phyloP scores from a whole-genome alignment of 2,329 filamentous ascomycete genomes.

The Xylariaceae sp. region DNA sequence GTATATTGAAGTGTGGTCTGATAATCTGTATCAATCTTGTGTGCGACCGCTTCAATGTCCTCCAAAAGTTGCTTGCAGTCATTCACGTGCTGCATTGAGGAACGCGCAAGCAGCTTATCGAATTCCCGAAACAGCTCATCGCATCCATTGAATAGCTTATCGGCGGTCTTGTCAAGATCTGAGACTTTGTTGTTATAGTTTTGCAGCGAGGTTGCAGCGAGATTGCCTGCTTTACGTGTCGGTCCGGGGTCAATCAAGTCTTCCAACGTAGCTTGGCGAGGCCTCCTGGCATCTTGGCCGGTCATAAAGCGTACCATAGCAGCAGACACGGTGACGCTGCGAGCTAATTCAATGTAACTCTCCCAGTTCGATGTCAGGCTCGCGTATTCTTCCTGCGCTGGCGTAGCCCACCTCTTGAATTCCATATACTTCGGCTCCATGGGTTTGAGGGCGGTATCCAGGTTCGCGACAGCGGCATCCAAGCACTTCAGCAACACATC shows the following conservation, averaged over 20 bases:
- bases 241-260: slow-evolving; percentile 72
- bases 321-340: slow-evolving; percentile 57
- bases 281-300: slow-evolving; percentile 39
- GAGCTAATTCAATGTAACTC: slow-evolving; percentile 59
- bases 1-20: slow-evolving; percentile 67
- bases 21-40: slow-evolving; percentile 82
- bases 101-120: slow-evolving; percentile 52
- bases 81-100: slow-evolving; percentile 50
- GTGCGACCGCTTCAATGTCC: slow-evolving; percentile 80
- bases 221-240: slow-evolving; percentile 64
- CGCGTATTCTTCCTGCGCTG: slow-evolving; percentile 62
- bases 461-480: slow-evolving; percentile 79
- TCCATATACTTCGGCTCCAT: slow-evolving; percentile 69
- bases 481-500: slow-evolving; percentile 73
- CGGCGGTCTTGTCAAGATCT: slow-evolving; percentile 56
- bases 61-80: slow-evolving; percentile 67
- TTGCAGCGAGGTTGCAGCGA: slow-evolving; percentile 53
- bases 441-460: slow-evolving; percentile 67
- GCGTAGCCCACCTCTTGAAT: slow-evolving; percentile 63
- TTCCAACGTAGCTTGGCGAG: slow-evolving; percentile 56
- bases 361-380: slow-evolving; percentile 63
- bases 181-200: slow-evolving; percentile 56
- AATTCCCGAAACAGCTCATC: slow-evolving; percentile 59
- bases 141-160: slow-evolving; percentile 56
- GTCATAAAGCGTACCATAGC: slow-evolving; percentile 65